Base-by-base conservation (phyloP, 2,329 filamentous ascomycete genomes). In the Pleurostoma richardsiae region DNA sequence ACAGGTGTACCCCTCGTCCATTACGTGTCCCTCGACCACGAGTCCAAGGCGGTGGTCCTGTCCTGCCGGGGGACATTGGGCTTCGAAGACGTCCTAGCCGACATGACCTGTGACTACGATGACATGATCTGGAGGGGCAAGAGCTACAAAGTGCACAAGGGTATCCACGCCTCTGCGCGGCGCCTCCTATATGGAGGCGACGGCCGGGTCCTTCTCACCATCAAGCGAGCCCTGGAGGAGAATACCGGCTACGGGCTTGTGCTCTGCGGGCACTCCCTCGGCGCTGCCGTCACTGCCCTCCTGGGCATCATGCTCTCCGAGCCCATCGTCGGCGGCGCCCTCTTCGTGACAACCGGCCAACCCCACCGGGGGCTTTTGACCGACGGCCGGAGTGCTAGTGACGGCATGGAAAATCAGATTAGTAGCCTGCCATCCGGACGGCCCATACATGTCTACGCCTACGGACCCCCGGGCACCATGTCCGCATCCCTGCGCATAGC, bases 401-500 rank as follows among this genome's bases (percentile, higher is more conserved):
- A 8, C 8, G 33, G n/a, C 8, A 36, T n/a, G 33, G 33, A 36
- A 8, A 8, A 8, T 36, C 33, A 36, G n/a, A 63, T 81, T 30
- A 19, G 19, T 19, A 74, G 71, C 19, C 72, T 90, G 0, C 87
- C 87, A 0, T 56, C 83, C 0, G 81, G 83, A 11, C 77, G 87
- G 1, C 83, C 85, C 3, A 85, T 90, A 26, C 87, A 91, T 55
- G 87, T 90, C 10, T 91, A 88, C 59, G 84, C 87, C 5, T 91
- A 90, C 59, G 87, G 87, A 0, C 83, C 86, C 2, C 86, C 86
- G 0, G 80, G 85, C 0, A 85, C 84, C 10, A 81, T 90, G 76
- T 88, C 85, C 0, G 74, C 84, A 0, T 79, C 82, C 3, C 73
- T 91, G 6, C 80, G 86, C 39, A 78, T 79, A 49, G 83, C 83